A percentile compares a stretch with the other conserved stretches of the same genome.
These are phyloP conservation scores for Mortierella sp. DNA, from an alignment of 371 early-diverging fungal species.

Conservation along the genomic window DNA sequence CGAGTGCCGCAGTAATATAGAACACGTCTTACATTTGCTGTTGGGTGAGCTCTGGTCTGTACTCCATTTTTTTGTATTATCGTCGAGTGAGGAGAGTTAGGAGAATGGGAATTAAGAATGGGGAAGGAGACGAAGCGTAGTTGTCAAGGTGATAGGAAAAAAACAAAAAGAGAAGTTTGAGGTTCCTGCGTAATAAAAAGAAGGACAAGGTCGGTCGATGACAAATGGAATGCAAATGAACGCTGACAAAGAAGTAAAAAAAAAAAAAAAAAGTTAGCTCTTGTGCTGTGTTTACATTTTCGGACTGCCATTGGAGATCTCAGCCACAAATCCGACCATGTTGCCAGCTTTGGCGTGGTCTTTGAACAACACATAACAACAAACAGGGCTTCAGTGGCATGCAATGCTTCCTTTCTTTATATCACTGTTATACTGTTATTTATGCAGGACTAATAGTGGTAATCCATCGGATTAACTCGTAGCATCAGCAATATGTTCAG, in stretches of 20 bases:
- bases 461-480: constrained; percentile 11
- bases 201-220: neutral
- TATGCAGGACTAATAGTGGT: too few species aligned
- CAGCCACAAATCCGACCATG: too few species aligned
- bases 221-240: constrained; percentile 4
- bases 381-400: too few species aligned
- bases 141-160: neutral
- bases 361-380: too few species aligned
- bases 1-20: neutral
- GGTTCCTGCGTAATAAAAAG: neutral
- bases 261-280: neutral
- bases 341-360: neutral
- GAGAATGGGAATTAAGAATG: neutral
- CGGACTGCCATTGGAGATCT: neutral
- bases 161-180: neutral
- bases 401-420: too few species aligned
- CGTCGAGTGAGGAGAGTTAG: neutral
- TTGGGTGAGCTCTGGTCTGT: constrained; percentile 1
- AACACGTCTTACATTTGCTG: constrained; percentile 7
- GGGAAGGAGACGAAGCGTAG: neutral
- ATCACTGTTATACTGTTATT: too few species aligned
- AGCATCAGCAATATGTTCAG: constrained; percentile 27
- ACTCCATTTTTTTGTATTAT: constrained; percentile 1
- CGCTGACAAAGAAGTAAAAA: neutral
- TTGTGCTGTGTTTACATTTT: constrained; percentile 4